Percentiles rank a stretch among this genome's conserved stretches.
Evolutionary conservation across 2,329 filamentous ascomycete species (phyloP).

Genomic region (Penicillium oxalicum): DNA sequence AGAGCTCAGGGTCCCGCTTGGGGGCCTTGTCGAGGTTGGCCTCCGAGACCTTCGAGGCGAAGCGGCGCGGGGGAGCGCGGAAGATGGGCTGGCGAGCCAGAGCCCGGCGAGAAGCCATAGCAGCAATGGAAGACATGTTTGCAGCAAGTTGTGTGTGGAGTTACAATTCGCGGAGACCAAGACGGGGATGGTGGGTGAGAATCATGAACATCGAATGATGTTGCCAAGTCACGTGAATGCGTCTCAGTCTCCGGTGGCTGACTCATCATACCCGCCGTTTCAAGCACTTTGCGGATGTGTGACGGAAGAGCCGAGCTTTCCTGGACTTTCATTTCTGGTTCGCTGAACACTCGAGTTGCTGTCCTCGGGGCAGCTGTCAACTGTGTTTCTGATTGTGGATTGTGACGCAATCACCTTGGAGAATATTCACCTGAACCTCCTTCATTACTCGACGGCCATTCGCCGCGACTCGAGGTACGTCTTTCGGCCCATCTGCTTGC

Average conservation of each 20-base stretch:
- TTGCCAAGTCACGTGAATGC: slow-evolving; percentile 18
- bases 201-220: slow-evolving; percentile 31
- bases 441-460: slow-evolving; percentile 1
- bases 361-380: background rate
- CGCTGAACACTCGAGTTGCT: background rate
- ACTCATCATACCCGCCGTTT: slow-evolving; percentile 12
- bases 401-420: slow-evolving; percentile 13
- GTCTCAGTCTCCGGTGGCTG: background rate
- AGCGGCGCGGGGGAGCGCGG: slow-evolving; percentile 39
- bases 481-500: background rate
- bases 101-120: slow-evolving; percentile 38
- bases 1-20: slow-evolving; percentile 67
- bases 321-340: slow-evolving; percentile 3
- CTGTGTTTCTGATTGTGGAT: slow-evolving; percentile 3
- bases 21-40: slow-evolving; percentile 56
- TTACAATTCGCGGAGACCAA: slow-evolving; percentile 14
- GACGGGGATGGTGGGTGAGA: slow-evolving; percentile 25
- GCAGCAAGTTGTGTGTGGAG: slow-evolving; percentile 15
- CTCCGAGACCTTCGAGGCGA: slow-evolving; percentile 43
- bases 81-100: slow-evolving; percentile 36
- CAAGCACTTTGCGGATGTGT: slow-evolving; percentile 7
- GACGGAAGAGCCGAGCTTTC: slow-evolving; percentile 1
- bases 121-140: slow-evolving; percentile 40
- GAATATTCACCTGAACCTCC: background rate
- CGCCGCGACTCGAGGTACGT: too few relatives aligned